phyloP scores from a whole-genome alignment of 495 filamentous ascomycete species.

The Penicillium canescens region DNA sequence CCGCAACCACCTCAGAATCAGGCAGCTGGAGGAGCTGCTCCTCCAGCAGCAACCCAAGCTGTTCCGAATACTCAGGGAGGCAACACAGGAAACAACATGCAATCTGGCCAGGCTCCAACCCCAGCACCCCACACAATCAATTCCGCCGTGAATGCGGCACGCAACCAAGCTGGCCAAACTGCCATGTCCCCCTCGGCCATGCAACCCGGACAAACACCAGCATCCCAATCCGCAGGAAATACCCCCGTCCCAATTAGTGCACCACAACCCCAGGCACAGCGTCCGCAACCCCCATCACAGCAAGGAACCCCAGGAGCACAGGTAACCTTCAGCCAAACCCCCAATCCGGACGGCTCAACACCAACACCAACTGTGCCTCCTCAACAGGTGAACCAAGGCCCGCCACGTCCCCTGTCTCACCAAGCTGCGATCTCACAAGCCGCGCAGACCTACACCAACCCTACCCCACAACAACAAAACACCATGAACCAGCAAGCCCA shows the following conservation, averaged over 20 bases:
- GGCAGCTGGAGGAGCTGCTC: conserved; percentile 10
- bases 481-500: conserved; percentile 31
- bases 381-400: conserved; percentile 49
- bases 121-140: conserved; percentile 54
- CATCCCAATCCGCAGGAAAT: conserved; percentile 44
- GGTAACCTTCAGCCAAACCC: conserved; percentile 37
- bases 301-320: conserved; percentile 42
- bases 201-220: conserved; percentile 37
- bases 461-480: conserved; percentile 36
- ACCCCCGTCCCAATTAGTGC: conserved; percentile 40
- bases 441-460: conserved; percentile 53
- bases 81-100: conserved; percentile 26
- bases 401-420: conserved; percentile 60
- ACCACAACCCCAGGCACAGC: conserved; percentile 46
- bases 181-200: conserved; percentile 41
- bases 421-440: conserved; percentile 62
- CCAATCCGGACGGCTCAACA: conserved; percentile 35
- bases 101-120: conserved; percentile 38
- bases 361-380: conserved; percentile 40
- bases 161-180: conserved; percentile 43
- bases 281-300: conserved; percentile 38
- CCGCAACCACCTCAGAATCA: conserved; percentile 12
- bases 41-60: conserved; percentile 18
- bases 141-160: conserved; percentile 53
- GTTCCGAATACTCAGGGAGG: conserved; percentile 24